These are phyloP conservation scores for Talaromyces proteolyticus DNA, from an alignment of 495 filamentous ascomycete species.

Conservation along the genomic window DNA sequence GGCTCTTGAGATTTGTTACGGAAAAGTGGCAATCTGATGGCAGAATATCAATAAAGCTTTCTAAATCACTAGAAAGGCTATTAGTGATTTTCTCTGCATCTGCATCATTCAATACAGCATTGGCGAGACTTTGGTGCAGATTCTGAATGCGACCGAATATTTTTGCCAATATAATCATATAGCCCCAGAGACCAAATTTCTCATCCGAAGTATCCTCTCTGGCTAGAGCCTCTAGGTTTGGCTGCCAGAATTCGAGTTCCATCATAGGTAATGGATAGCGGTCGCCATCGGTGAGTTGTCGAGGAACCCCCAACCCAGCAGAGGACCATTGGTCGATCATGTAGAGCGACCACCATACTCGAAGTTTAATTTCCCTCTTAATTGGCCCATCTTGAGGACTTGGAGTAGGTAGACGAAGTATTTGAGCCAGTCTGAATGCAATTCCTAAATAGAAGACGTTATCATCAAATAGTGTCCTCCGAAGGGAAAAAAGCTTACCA, in stretches of 20 bases:
- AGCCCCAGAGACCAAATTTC: constrained; percentile 11
- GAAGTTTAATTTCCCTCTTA: constrained; percentile 13
- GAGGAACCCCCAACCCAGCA: constrained; percentile 13
- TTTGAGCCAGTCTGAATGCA: constrained; percentile 17
- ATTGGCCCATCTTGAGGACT: constrained; percentile 10
- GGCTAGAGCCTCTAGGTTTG: not conserved
- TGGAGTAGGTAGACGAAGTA: constrained; percentile 10
- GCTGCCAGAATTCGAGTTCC: constrained; percentile 8
- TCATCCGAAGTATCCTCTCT: not conserved
- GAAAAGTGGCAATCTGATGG: constrained; percentile 2
- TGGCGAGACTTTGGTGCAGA: constrained; percentile 12
- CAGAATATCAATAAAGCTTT: constrained; percentile 11
- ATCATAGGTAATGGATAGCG: constrained; percentile 7
- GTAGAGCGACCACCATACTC: constrained; percentile 19
- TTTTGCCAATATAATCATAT: constrained; percentile 14
- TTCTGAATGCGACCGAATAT: constrained; percentile 15
- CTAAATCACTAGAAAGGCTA: constrained; percentile 7
- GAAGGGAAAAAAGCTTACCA: constrained; percentile 7
- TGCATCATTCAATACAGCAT: constrained; percentile 6
- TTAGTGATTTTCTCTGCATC: constrained; percentile 6
- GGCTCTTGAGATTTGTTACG: constrained; percentile 10
- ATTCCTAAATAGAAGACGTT: constrained; percentile 4
- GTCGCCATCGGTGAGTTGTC: constrained; percentile 9
- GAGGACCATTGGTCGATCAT: constrained; percentile 22
- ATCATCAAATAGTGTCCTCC: not conserved